phyloP scores from a whole-genome alignment of 192 early-diverging fungal species.

The Mortierella antarctica region DNA sequence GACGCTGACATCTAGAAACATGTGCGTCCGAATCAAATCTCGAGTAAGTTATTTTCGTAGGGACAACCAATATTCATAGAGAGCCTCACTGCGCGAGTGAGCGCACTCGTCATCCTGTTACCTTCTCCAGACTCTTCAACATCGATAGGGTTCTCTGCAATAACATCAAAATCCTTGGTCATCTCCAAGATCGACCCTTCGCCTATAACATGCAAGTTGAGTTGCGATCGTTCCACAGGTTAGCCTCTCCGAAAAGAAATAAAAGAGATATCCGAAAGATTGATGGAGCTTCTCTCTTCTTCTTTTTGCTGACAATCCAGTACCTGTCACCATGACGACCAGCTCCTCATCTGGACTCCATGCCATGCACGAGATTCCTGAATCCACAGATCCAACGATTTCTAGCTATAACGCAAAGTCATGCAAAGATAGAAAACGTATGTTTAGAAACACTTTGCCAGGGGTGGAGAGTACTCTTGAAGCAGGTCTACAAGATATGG shows the following conservation, averaged over 20 bases:
- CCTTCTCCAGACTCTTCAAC: conserved; percentile 78
- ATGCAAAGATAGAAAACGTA: neutral
- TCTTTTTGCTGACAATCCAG: neutral
- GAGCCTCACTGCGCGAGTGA: too few relatives aligned
- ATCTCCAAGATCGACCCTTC: conserved; percentile 79
- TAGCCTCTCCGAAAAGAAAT: too few relatives aligned
- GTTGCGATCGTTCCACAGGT: neutral
- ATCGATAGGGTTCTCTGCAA: conserved; percentile 83
- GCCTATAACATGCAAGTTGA: conserved; percentile 40
- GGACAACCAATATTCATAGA: too few relatives aligned
- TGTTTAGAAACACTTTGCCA: neutral
- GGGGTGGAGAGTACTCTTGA: neutral
- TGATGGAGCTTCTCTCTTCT: too few relatives aligned
- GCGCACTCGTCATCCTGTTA: conserved; percentile 9
- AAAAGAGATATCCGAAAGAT: too few relatives aligned
- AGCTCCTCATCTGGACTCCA: conserved; percentile 95
- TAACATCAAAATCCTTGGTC: conserved; percentile 94
- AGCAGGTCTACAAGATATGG: too few relatives aligned
- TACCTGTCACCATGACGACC: conserved; percentile 82
- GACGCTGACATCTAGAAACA: conserved; percentile 66
- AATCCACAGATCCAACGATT: conserved; percentile 80
- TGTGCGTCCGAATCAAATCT: neutral
- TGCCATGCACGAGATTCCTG: conserved; percentile 73
- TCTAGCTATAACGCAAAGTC: conserved; percentile 55
- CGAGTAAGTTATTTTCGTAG: neutral